Base-by-base conservation (phyloP, 805 yeast species). In the Zygoascus bituminiphila region DNA sequence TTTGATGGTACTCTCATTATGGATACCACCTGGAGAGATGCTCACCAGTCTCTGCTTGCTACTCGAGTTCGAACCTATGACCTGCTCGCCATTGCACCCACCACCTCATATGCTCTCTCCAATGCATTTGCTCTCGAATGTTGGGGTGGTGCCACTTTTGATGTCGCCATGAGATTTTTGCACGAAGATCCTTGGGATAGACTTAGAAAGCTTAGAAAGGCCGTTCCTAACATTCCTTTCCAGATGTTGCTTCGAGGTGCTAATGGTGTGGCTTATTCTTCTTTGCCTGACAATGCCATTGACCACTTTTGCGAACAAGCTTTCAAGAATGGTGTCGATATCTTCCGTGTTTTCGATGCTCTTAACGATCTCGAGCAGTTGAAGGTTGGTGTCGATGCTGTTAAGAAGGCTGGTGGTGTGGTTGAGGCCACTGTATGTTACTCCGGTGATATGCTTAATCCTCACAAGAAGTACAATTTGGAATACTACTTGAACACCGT, bases 111-210 rank as follows among this genome's bases (percentile, higher is more conserved):
- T 62, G 98, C 96, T 19, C 71, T 88, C 59, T 69, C 82, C 56
- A 89, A 91, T 54, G 95, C 95, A 2, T 93, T 88, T 67, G 93
- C 99, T 17, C 74, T 93, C 48, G 99, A 93, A 72, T 93, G 98
- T 75, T 93, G 99, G 99, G 99, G 99, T 72, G 99, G 99, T 71
- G 99, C 99, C 48, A 93, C 99, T 35, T 93, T 93, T 62, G 99
- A 93, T 64, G 99, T 93, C 48, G 84, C 96, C 48, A 89, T 93
- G 98, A 81, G 99, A 70, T 93, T 93, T 78, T 76, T 93, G 62
- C 88, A 91, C 68, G 99, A 93, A 75, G 97, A 89, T 67, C 99
- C 99, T 57, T 93, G 99, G 99, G 95, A 78, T 51, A 81, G 99
- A 70, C 77, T 93, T 67, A 80, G 95, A 68, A 77, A 79, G 68